phyloP scores from a whole-genome alignment of 2,329 filamentous ascomycete genomes.

The Neofusicoccum cordaticola region DNA sequence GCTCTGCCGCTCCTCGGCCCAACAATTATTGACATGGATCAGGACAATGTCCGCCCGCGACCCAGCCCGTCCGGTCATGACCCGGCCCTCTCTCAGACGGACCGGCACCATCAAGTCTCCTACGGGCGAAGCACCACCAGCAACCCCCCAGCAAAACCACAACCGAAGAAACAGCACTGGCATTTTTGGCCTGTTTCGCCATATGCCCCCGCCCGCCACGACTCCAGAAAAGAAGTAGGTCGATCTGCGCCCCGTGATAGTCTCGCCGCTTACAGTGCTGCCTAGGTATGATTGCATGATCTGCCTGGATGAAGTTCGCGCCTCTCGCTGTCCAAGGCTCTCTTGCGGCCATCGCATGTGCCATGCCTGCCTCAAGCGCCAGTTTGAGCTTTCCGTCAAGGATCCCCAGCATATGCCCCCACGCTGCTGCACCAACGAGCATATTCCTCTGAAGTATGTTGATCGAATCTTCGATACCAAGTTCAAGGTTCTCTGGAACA shows the following conservation, averaged over 20 bases:
- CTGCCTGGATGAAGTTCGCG: neutral
- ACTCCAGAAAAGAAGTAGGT: conserved; percentile 28
- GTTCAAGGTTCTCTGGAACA: conserved; percentile 79
- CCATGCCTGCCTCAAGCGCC: conserved; percentile 67
- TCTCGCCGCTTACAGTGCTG: neutral
- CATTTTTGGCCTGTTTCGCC: conserved; percentile 32
- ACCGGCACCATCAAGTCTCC: conserved; percentile 30
- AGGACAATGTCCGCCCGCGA: conserved; percentile 34
- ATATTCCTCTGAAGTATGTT: conserved; percentile 73
- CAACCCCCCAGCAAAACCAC: conserved; percentile 18
- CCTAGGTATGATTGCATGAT: conserved; percentile 6
- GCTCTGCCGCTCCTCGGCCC: neutral
- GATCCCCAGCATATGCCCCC: conserved; percentile 84
- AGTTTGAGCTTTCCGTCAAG: conserved; percentile 71
- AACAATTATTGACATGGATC: conserved; percentile 20
- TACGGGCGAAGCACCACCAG: conserved; percentile 22
- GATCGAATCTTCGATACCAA: conserved; percentile 68
- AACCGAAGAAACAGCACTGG: conserved; percentile 32
- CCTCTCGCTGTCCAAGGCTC: conserved; percentile 55
- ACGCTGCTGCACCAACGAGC: conserved; percentile 69
- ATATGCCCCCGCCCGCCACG: conserved; percentile 24
- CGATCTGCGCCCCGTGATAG: conserved; percentile 20
- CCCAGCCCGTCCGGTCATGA: conserved; percentile 27
- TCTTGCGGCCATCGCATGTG: conserved; percentile 82
- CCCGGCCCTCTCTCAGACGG: conserved; percentile 30